These are phyloP conservation scores for Pulveroboletus sp. DNA, from an alignment of 768 basidiomycete species.

Conservation along the genomic window DNA sequence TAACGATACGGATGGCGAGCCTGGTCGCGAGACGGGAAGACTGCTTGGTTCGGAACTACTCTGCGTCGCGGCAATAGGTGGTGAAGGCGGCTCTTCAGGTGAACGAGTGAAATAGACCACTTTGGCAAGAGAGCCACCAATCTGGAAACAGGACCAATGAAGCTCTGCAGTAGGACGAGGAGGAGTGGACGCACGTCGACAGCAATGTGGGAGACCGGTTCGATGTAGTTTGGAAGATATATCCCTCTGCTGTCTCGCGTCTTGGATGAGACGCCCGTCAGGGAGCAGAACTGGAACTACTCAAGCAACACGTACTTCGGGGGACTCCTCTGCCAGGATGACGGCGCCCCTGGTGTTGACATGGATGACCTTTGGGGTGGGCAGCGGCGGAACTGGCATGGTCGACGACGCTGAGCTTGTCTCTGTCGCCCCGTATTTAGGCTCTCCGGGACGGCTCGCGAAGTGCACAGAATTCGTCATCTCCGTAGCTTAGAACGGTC, in stretches of 20 bases:
- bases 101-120: conserved; percentile 98
- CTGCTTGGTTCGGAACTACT: conserved; percentile 49
- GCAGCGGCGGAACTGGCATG: conserved; percentile 60
- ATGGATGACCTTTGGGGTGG: conserved; percentile 81
- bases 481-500: conserved; percentile 1
- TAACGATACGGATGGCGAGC: conserved; percentile 18
- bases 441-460: conserved; percentile 8
- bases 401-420: conserved; percentile 11
- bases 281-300: conserved; percentile 4
- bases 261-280: conserved; percentile 36
- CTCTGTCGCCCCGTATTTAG: conserved; percentile 12
- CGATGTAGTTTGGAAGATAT: conserved; percentile 96
- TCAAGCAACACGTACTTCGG: conserved; percentile 57
- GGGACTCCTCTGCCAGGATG: conserved; percentile 90
- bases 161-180: not conserved
- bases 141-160: conserved; percentile 41
- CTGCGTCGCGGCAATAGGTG: conserved; percentile 57
- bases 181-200: conserved; percentile 73
- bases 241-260: conserved; percentile 94
- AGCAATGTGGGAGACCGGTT: conserved; percentile 95
- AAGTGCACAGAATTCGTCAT: conserved; percentile 14
- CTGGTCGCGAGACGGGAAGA: conserved; percentile 35
- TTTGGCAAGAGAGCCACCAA: conserved; percentile 96
- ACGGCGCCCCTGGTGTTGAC: conserved; percentile 94
- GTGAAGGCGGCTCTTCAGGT: conserved; percentile 76